Evolutionary conservation across 805 yeast species (phyloP).

Genomic region (Barnettozyma siamensis): DNA sequence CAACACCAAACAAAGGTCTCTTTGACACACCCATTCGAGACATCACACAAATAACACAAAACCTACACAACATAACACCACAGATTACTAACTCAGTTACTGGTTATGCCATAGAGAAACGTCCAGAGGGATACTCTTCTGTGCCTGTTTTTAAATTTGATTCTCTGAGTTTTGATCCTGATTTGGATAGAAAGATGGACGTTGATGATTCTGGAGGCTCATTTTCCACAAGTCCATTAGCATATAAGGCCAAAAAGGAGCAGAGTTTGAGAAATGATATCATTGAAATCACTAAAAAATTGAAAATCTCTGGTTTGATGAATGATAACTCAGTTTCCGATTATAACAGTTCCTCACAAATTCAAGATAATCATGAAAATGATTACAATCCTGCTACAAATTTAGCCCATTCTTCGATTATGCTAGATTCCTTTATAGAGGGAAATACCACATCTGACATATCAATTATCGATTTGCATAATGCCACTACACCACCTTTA

Average conservation of each 20-base stretch:
- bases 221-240: conserved; percentile 8
- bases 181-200: not conserved
- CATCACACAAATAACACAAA: not conserved
- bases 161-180: too few relatives aligned
- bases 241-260: conserved; percentile 24
- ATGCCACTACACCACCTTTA: not conserved
- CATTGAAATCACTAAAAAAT: conserved; percentile 3
- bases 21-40: conserved; percentile 5
- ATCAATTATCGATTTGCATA: not conserved
- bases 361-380: too few relatives aligned
- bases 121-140: conserved; percentile 14
- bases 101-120: too few relatives aligned
- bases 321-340: not conserved
- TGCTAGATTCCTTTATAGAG: not conserved
- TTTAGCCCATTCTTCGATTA: not conserved
- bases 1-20: conserved; percentile 20
- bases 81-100: not conserved
- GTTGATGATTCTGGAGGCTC: conserved; percentile 5
- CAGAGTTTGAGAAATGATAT: conserved; percentile 14
- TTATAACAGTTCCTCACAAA: too few relatives aligned
- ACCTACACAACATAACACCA: not conserved
- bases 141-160: too few relatives aligned
- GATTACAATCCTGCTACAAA: not conserved
- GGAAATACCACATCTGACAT: not conserved
- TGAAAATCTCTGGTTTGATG: conserved; percentile 7